Percentiles rank a stretch among this genome's conserved stretches.
phyloP scores from a whole-genome alignment of 176 grass and related monocot genomes.

The Zea luxurians region DNA sequence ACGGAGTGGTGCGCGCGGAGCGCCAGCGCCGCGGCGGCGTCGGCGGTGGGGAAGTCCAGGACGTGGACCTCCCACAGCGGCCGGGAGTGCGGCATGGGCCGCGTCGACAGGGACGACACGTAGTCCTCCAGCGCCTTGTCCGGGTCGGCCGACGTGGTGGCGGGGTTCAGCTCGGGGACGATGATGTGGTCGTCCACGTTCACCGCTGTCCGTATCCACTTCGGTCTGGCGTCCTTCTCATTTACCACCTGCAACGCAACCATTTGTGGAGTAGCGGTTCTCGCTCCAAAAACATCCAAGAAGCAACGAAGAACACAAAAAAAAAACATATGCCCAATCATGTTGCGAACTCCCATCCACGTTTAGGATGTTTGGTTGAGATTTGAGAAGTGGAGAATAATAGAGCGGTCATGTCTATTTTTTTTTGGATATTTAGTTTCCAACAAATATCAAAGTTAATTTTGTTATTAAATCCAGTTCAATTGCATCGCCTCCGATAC shows the following conservation, averaged over 20 bases:
- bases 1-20: conserved; percentile 85
- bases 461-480: too few species aligned
- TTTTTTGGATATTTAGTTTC: too few species aligned
- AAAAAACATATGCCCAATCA: background rate
- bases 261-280: background rate
- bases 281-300: background rate
- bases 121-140: conserved; percentile 71
- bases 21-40: conserved; percentile 47
- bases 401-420: too few species aligned
- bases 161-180: conserved; percentile 53
- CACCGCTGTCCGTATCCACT: conserved; percentile 63
- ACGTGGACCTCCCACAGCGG: conserved; percentile 92
- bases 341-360: too few species aligned
- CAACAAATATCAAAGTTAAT: too few species aligned
- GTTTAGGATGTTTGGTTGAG: too few species aligned
- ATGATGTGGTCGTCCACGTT: conserved; percentile 66
- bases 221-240: conserved; percentile 38
- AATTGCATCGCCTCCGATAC: too few species aligned
- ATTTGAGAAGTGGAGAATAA: too few species aligned
- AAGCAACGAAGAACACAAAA: background rate
- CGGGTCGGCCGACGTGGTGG: conserved; percentile 19
- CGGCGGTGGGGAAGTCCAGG: conserved; percentile 80
- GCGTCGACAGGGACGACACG: conserved; percentile 60
- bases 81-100: conserved; percentile 52
- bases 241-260: conserved; percentile 39